Evolutionary conservation across 2,329 filamentous ascomycete species (phyloP).

Genomic region (Scedosporium boydii): DNA sequence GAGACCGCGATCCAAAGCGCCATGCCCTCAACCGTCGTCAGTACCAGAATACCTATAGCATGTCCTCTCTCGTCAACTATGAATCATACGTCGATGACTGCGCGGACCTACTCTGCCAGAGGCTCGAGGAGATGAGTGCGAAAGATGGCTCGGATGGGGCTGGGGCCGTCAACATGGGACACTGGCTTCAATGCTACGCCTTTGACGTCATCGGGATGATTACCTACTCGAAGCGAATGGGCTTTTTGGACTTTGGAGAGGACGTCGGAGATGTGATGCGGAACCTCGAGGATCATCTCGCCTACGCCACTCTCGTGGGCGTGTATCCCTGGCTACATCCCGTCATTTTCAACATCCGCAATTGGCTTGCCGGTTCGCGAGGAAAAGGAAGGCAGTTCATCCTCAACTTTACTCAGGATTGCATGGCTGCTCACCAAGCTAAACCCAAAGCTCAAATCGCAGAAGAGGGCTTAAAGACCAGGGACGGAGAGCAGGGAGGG

Average conservation of each 20-base stretch:
- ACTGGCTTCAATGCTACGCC: slow-evolving; percentile 28
- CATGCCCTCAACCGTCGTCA: slow-evolving; percentile 18
- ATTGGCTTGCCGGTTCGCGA: slow-evolving; percentile 13
- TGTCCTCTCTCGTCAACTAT: slow-evolving; percentile 23
- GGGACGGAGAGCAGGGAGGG: slow-evolving; percentile 3
- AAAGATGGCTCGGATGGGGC: slow-evolving; percentile 3
- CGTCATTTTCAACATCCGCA: slow-evolving; percentile 11
- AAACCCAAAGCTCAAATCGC: neutral
- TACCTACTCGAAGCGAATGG: slow-evolving; percentile 23
- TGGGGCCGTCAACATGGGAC: slow-evolving; percentile 18
- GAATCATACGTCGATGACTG: slow-evolving; percentile 24
- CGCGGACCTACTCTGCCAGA: slow-evolving; percentile 16
- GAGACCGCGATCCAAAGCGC: slow-evolving; percentile 16
- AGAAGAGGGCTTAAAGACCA: neutral
- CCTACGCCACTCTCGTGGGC: slow-evolving; percentile 17
- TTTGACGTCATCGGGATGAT: slow-evolving; percentile 29
- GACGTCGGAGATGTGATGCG: slow-evolving; percentile 20
- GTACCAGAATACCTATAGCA: slow-evolving; percentile 20
- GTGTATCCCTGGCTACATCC: slow-evolving; percentile 13
- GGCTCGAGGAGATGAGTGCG: slow-evolving; percentile 17
- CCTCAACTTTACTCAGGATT: slow-evolving; percentile 14
- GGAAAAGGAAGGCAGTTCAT: slow-evolving; percentile 17
- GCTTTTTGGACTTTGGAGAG: slow-evolving; percentile 24
- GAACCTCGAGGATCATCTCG: slow-evolving; percentile 14
- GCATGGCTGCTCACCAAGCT: slow-evolving; percentile 4